Conservation (phyloP, 441 rosid species). For the Brassica hybrid region DNA sequence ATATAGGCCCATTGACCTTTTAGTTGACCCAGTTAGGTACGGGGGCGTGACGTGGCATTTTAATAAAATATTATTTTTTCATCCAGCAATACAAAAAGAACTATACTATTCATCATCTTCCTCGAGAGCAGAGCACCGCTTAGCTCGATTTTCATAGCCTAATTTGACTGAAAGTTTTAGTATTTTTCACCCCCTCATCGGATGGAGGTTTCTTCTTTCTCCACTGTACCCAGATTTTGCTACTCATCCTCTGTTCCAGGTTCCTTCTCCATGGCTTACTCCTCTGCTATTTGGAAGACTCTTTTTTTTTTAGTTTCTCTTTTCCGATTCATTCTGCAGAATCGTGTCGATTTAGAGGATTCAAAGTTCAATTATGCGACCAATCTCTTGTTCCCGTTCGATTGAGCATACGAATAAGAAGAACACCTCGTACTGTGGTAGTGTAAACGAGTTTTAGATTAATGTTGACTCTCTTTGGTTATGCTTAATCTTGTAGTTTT, state of each 20-base stretch:
- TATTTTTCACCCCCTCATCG: background rate
- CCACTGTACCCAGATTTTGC: constrained; percentile 35
- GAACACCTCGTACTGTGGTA: too few species aligned
- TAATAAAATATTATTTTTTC: background rate
- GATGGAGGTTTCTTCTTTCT: constrained; percentile 60
- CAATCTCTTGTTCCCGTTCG: constrained; percentile 41
- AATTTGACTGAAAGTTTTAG: background rate
- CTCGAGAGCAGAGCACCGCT: constrained; percentile 19
- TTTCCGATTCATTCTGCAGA: constrained; percentile 44
- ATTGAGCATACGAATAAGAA: constrained; percentile 28
- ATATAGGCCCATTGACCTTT: constrained; percentile 15
- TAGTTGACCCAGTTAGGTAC: background rate
- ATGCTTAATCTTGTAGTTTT: too few species aligned
- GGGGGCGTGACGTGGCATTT: background rate
- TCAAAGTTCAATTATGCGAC: constrained; percentile 39
- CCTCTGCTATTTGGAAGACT: too few species aligned
- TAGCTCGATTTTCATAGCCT: constrained; percentile 9
- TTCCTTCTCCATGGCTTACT: constrained; percentile 9
- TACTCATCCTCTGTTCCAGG: constrained; percentile 36
- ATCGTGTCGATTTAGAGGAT: constrained; percentile 37
- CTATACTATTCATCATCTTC: background rate
- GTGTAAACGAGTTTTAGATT: too few species aligned
- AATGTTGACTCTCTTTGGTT: too few species aligned
- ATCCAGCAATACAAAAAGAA: background rate
- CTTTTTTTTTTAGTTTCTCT: background rate